These are phyloP conservation scores for Ustilago shanxiensis DNA, from an alignment of 1,284 basidiomycete species.

Conservation along the genomic window DNA sequence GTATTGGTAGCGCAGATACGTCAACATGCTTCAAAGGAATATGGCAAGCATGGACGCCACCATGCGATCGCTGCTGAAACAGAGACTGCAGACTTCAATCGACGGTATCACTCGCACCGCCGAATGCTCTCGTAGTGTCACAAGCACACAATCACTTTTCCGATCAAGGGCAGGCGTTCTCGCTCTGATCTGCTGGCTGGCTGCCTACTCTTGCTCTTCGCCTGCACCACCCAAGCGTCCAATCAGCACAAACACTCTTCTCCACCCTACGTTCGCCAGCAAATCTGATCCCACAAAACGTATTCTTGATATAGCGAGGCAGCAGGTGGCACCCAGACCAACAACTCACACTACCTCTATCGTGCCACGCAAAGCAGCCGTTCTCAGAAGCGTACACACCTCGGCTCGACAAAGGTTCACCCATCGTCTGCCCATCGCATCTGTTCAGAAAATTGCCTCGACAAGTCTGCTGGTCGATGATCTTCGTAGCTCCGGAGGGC, in stretches of 20 bases:
- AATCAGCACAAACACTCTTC: neutral
- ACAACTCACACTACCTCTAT: neutral
- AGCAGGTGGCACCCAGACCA: neutral
- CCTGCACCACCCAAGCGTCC: conserved; percentile 11
- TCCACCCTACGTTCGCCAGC: neutral
- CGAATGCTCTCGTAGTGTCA: conserved; percentile 34
- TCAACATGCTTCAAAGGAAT: conserved; percentile 19
- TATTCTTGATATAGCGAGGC: conserved; percentile 6
- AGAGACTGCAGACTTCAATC: conserved; percentile 40
- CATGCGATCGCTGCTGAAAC: conserved; percentile 32
- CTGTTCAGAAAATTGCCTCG: neutral
- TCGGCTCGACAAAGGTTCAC: conserved; percentile 20
- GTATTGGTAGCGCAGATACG: neutral
- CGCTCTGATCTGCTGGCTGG: conserved; percentile 45
- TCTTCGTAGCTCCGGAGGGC: neutral
- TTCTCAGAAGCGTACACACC: conserved; percentile 34
- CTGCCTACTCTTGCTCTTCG: conserved; percentile 39
- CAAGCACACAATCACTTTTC: conserved; percentile 20
- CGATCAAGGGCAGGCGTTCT: conserved; percentile 39
- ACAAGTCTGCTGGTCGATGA: neutral
- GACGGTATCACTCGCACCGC: conserved; percentile 36
- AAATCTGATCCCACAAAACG: conserved; percentile 2
- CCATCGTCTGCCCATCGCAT: conserved; percentile 11
- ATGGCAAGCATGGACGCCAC: conserved; percentile 29
- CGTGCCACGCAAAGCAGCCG: conserved; percentile 27